Base-by-base conservation (phyloP, 805 yeast species). In the Scheffersomyces lignosus region DNA sequence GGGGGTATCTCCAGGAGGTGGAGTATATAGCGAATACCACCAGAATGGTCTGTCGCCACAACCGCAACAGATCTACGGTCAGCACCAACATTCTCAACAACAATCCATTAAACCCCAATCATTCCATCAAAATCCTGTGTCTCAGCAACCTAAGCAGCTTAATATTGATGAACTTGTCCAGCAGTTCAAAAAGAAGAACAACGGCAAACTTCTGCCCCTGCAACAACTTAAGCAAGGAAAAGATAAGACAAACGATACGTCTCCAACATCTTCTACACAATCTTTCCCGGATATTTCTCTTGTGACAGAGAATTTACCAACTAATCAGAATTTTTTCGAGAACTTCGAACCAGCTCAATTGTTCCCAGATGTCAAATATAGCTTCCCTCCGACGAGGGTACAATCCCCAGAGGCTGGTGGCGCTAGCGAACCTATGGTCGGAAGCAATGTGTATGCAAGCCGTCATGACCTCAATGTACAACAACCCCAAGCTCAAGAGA, bases 281-380 rank as follows among this genome's bases (percentile, higher is more conserved):
- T 64, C 71, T 8, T 67, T 82, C 41, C 73, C 75, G 20, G 77
- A 72, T 25, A 79, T 81, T 59, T 66, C 80, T 13, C 69, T 80
- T 32, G 73, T 79, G 35, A 75, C 83, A 6, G 71, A 71, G 38
- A 71, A 66, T 40, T 62, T 77, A 39, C 69, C 83, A 15, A 66
- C 74, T 23, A 66, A 68, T 29, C 62, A 52, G 38, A 64, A 63
- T 18, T 72, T 73, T 48, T 62, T 67, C 37, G 78, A 73, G 35
- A 73, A 73, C 43, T 77, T 77, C 56, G 78, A 77, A 51, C 81
- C 81, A 13, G 67, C 78, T 12, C 81, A 75, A 43, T 64, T 77
- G 44, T 77, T 77, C 46, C 81, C 81, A 4, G 62, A 54, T 16
- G 52, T 48, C 50, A 67, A 47, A 45, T 45, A 37, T 35, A 65